Percentiles rank a stretch among this genome's conserved stretches.
phyloP scores from a whole-genome alignment of 164 flowering plant species.

The Vitis riparia region DNA sequence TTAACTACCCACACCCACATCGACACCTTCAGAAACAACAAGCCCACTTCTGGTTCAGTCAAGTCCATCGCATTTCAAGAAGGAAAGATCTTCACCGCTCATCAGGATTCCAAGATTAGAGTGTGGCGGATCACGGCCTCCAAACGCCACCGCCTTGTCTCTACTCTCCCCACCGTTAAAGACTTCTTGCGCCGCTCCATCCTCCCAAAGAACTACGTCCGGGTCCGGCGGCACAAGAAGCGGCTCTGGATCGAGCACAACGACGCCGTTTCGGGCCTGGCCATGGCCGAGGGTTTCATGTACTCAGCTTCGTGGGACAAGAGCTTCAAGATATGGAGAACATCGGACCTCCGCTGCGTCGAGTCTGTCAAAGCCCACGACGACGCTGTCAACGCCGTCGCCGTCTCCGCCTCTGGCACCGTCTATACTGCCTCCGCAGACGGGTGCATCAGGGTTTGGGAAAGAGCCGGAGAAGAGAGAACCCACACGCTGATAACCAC shows the following conservation, averaged over 20 bases:
- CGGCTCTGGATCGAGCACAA: conserved; percentile 18
- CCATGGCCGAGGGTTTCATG: background rate
- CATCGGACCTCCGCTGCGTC: conserved; percentile 8
- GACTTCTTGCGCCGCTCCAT: conserved; percentile 6
- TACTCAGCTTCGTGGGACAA: conserved; percentile 23
- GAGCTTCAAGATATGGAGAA: conserved; percentile 23
- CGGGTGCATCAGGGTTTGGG: conserved; percentile 26
- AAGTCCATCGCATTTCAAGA: conserved; percentile 9
- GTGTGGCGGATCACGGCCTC: conserved; percentile 7
- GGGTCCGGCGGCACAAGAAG: conserved; percentile 12
- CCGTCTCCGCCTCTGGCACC: conserved; percentile 6
- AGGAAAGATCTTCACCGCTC: conserved; percentile 17
- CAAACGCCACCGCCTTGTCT: background rate
- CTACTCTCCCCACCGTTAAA: conserved; percentile 16
- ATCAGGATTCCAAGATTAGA: conserved; percentile 20
- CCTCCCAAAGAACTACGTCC: conserved; percentile 10
- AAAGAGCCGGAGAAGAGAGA: background rate
- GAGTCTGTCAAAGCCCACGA: conserved; percentile 23
- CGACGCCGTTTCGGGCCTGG: conserved; percentile 14
- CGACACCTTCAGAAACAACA: conserved; percentile 1
- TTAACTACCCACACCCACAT: conserved; percentile 2
- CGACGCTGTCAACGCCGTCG: conserved; percentile 24
- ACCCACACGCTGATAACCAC: conserved; percentile 14
- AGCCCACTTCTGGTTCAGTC: conserved; percentile 12
- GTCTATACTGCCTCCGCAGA: conserved; percentile 34